Base-by-base conservation (phyloP, 148 eudicot genomes). In the Camellia japonica region DNA sequence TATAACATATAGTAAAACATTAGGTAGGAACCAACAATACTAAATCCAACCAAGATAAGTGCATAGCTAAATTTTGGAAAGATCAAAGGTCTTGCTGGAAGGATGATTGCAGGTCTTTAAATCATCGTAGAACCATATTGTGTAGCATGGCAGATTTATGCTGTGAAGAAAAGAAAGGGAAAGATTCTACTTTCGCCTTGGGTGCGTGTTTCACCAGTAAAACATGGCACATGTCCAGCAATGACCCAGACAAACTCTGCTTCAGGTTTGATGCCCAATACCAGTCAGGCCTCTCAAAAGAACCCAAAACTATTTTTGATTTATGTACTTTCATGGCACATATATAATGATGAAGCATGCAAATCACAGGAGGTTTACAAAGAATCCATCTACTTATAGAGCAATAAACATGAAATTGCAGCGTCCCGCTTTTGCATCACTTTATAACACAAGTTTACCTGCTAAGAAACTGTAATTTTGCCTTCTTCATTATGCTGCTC, bases 401-500 rank as follows among this genome's bases (percentile, higher is more conserved):
- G 18, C 6, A 19, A 47, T 63, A 46, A 19, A 49, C 10, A 42
- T 14, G 51, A 46, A 55, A 44, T 54, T 44, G 16, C 15, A 16
- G 70, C 5, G 2, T 56, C 73, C 8, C 61, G 47, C 7, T 19
- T 43, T 19, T 71, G 4, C 47, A 44, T 68, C 42, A 55, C 4
- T 5, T 54, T 20, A 66, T 7, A 15, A 19, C 18, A 68, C 47
- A 61, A n/a, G 56, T 38, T 67, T 83, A 91, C 98, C 99, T 88
- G 80, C 92, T 93, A 43, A 87, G 81, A 76, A 80, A 91, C 44
- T 96, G 93, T 80, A 83, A 49, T 87, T 92, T 96, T 60, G 98
- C 90, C 87, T 96, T 96, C 90, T 89, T 96, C 95, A 96, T 88
- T 77, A 96, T 77, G 88, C 80, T 83, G 87, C 98, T 96, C 75